phyloP scores from a whole-genome alignment of 2,329 filamentous ascomycete genomes.

The Emmonsiellopsis sp. region DNA sequence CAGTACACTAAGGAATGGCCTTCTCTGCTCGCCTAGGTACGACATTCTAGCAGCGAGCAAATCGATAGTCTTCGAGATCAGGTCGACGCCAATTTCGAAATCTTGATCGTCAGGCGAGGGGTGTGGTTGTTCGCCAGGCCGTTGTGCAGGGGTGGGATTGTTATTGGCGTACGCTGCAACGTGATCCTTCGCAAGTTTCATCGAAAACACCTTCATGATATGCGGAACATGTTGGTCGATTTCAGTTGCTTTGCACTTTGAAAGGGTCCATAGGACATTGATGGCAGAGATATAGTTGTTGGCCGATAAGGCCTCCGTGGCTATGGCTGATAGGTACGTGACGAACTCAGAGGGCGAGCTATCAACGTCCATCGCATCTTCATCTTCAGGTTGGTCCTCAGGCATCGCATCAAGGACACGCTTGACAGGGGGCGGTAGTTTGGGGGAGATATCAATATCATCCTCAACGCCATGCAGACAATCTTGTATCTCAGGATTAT shows the following conservation, averaged over 20 bases:
- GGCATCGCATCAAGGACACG: slow-evolving; percentile 84
- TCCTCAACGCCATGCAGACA: slow-evolving; percentile 70
- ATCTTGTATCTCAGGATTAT: slow-evolving; percentile 87
- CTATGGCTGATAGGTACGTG: slow-evolving; percentile 71
- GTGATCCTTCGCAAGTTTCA: slow-evolving; percentile 87
- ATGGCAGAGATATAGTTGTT: slow-evolving; percentile 78
- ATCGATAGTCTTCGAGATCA: slow-evolving; percentile 94
- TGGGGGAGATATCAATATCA: slow-evolving; percentile 58
- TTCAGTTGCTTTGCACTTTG: slow-evolving; percentile 70
- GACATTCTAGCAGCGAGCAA: slow-evolving; percentile 89
- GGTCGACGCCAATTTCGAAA: slow-evolving; percentile 73
- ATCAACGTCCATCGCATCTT: slow-evolving; percentile 69
- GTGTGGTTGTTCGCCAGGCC: slow-evolving; percentile 15
- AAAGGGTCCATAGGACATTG: slow-evolving; percentile 87
- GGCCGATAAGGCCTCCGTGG: slow-evolving; percentile 75
- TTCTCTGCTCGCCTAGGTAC: slow-evolving; percentile 75
- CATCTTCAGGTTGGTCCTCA: slow-evolving; percentile 67
- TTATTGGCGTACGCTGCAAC: slow-evolving; percentile 57
- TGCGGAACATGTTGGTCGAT: slow-evolving; percentile 82
- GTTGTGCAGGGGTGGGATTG: neutral
- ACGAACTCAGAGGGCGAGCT: slow-evolving; percentile 78
- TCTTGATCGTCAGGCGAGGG: slow-evolving; percentile 55
- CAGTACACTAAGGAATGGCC: slow-evolving; percentile 89
- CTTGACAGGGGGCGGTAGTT: slow-evolving; percentile 65
- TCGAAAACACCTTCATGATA: slow-evolving; percentile 87